Evolutionary conservation across 257 asterid genomes (phyloP).

Genomic region (Solanum ossicruentum): DNA sequence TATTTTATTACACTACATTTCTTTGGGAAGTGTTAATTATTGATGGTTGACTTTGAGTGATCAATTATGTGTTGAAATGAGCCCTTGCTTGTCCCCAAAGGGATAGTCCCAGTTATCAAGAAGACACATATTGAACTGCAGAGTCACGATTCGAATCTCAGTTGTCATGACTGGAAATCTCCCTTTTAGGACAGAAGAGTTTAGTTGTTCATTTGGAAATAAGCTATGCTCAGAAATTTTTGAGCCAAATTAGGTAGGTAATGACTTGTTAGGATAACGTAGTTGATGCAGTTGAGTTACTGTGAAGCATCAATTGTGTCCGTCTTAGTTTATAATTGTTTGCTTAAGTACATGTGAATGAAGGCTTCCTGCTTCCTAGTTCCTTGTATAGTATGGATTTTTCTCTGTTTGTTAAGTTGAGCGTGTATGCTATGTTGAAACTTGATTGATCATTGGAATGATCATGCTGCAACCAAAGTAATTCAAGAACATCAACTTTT

Average conservation of each 20-base stretch:
- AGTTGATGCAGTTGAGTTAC: neutral
- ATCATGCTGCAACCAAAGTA: neutral
- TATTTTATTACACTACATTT: neutral
- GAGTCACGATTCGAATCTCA: neutral
- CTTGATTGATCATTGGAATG: neutral
- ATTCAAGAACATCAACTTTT: neutral
- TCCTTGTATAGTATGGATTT: neutral
- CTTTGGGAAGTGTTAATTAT: neutral
- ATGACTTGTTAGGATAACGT: neutral
- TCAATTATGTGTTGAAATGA: neutral
- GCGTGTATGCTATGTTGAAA: neutral
- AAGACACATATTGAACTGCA: neutral
- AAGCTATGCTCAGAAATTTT: neutral
- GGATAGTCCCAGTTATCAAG: neutral
- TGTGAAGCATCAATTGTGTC: neutral
- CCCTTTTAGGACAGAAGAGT: neutral
- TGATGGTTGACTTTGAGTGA: neutral
- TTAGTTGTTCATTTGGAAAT: neutral
- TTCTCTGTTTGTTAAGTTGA: neutral
- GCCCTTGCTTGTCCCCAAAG: neutral
- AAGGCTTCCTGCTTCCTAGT: neutral
- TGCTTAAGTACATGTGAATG: neutral
- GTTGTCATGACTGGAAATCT: neutral
- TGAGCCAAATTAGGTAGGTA: neutral
- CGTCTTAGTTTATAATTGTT: neutral